Conservation (phyloP, 163 green algal genomes). For the Dunaliella salina region DNA sequence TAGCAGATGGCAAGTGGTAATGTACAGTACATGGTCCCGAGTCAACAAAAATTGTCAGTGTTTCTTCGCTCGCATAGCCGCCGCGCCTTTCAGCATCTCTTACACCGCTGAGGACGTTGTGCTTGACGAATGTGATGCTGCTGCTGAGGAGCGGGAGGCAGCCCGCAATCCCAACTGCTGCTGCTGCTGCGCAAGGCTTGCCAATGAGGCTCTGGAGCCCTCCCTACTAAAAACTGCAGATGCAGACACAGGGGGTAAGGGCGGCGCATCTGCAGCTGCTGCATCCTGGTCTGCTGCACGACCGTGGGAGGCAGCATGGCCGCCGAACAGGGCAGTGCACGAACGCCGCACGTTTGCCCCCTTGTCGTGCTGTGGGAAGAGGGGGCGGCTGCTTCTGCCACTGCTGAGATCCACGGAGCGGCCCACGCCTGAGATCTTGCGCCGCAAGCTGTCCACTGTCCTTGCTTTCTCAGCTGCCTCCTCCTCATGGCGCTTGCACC, state of each 20-base stretch:
- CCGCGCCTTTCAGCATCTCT: not conserved
- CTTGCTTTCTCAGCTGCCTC: conserved; percentile 56
- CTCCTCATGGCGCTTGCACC: conserved; percentile 62
- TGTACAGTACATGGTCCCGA: too few relatives aligned
- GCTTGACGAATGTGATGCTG: not conserved
- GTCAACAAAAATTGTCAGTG: too few relatives aligned
- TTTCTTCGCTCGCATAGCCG: too few relatives aligned
- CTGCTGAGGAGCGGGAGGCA: not conserved
- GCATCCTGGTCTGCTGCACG: not conserved
- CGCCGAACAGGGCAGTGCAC: not conserved
- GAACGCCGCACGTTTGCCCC: not conserved
- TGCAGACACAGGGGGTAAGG: not conserved
- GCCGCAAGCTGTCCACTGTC: conserved; percentile 51
- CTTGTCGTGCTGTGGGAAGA: too few relatives aligned
- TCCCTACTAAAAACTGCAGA: not conserved
- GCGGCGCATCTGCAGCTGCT: not conserved
- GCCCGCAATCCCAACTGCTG: too few relatives aligned
- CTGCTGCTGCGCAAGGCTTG: not conserved
- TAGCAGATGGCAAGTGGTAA: too few relatives aligned
- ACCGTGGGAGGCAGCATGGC: too few relatives aligned
- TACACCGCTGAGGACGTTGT: not conserved
- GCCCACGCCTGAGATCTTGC: conserved; percentile 29
- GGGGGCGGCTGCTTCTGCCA: too few relatives aligned
- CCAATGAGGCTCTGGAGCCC: not conserved
- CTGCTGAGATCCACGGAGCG: not conserved